Conservation (phyloP, 2,329 filamentous ascomycete species). For the Rhynchosporium graminicola region DNA sequence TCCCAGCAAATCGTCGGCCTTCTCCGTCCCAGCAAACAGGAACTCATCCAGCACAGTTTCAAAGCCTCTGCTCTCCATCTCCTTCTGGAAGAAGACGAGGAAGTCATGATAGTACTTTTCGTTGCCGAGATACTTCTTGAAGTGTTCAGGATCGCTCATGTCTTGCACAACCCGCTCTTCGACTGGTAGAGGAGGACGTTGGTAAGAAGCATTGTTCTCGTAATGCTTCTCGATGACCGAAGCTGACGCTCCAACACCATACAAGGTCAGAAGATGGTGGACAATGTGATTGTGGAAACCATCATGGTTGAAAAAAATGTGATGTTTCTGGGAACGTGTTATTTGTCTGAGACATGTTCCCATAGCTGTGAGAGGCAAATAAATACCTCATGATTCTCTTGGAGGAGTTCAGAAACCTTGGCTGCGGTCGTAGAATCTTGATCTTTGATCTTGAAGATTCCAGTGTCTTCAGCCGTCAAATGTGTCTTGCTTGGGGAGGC, state of each 20-base stretch:
- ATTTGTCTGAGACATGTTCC: neutral
- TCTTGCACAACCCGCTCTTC: conserved; percentile 54
- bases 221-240: conserved; percentile 64
- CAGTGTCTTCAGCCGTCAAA: conserved; percentile 51
- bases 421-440: conserved; percentile 60
- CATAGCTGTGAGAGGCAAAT: too few species aligned
- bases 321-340: conserved; percentile 55
- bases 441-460: conserved; percentile 50
- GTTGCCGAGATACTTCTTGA: conserved; percentile 62
- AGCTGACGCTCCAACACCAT: conserved; percentile 68
- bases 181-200: conserved; percentile 53
- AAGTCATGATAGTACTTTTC: conserved; percentile 71
- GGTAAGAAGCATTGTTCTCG: conserved; percentile 65
- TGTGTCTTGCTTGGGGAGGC: conserved; percentile 45
- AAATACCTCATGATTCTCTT: conserved; percentile 67
- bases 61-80: conserved; percentile 68
- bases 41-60: conserved; percentile 63
- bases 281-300: conserved; percentile 85
- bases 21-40: conserved; percentile 65
- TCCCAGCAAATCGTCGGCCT: conserved; percentile 67
- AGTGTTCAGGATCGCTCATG: conserved; percentile 50
- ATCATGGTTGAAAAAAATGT: conserved; percentile 76
- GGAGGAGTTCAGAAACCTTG: conserved; percentile 67
- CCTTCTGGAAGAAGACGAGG: conserved; percentile 71
- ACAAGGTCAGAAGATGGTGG: conserved; percentile 76